Evolutionary conservation across 2,329 filamentous ascomycete species (phyloP).

Genomic region (Didymella sp.): DNA sequence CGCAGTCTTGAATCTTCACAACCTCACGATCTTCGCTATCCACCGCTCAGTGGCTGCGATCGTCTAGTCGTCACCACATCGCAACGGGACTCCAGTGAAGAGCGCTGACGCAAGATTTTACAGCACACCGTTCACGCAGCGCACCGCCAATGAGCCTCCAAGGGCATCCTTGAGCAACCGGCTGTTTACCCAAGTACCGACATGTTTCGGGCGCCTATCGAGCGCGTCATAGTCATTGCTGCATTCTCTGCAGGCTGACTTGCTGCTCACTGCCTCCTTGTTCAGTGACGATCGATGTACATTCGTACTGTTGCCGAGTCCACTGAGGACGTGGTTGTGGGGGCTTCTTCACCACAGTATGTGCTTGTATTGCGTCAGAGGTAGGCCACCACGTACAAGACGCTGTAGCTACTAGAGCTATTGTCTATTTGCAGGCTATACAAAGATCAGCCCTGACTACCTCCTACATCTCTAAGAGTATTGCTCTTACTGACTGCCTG

Average conservation of each 20-base stretch:
- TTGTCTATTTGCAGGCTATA: no score
- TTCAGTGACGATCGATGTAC: background rate
- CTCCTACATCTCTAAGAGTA: no score
- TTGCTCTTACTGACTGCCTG: no score
- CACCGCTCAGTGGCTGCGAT: background rate
- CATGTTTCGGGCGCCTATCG: background rate
- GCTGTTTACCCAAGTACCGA: background rate
- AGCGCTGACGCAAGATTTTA: background rate
- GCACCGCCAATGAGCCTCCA: background rate
- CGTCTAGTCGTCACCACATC: background rate
- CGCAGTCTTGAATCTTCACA: background rate
- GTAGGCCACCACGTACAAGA: no score
- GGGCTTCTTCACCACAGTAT: background rate
- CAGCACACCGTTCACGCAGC: background rate
- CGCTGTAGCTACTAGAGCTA: no score
- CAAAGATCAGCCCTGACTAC: no score
- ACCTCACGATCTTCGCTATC: background rate
- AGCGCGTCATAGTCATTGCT: background rate
- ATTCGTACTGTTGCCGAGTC: background rate
- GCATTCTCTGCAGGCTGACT: background rate
- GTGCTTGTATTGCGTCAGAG: no score
- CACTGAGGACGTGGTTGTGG: background rate
- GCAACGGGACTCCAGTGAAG: background rate
- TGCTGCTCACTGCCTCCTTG: background rate
- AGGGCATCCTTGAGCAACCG: background rate